Conservation (phyloP, 768 basidiomycete genomes). For the Cystobasidium ongulense region DNA sequence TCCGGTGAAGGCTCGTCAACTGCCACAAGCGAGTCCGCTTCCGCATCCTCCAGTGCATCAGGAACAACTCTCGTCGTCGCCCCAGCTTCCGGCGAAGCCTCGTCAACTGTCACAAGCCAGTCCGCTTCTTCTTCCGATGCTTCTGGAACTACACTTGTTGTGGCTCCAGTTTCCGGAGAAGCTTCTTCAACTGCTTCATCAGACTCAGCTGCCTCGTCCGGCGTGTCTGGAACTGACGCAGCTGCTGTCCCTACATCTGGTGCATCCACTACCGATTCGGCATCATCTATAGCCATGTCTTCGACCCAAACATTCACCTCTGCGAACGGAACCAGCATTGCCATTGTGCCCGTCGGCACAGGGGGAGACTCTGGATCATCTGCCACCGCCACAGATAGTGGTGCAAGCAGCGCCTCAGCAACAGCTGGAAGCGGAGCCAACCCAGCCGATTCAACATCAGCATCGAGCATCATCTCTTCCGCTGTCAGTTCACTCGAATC, state of each 20-base stretch:
- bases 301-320: neutral
- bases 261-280: neutral
- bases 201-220: neutral
- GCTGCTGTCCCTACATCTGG: neutral
- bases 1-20: neutral
- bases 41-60: neutral
- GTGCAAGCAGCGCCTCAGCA: no score
- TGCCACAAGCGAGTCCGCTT: neutral
- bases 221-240: neutral
- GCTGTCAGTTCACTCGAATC: no score
- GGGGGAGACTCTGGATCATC: neutral
- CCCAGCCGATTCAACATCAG: no score
- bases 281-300: neutral
- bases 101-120: neutral
- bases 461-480: no score
- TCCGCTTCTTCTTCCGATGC: neutral
- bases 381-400: neutral
- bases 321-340: slow-evolving; percentile 14
- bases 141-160: neutral
- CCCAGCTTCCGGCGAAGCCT: neutral
- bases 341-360: neutral
- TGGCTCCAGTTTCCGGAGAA: neutral
- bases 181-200: neutral
- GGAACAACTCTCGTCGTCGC: neutral
- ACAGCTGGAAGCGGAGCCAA: no score